Evolutionary conservation across 2,329 filamentous ascomycete genomes (phyloP).

Genomic region (Phyllosticta citribraziliensis): DNA sequence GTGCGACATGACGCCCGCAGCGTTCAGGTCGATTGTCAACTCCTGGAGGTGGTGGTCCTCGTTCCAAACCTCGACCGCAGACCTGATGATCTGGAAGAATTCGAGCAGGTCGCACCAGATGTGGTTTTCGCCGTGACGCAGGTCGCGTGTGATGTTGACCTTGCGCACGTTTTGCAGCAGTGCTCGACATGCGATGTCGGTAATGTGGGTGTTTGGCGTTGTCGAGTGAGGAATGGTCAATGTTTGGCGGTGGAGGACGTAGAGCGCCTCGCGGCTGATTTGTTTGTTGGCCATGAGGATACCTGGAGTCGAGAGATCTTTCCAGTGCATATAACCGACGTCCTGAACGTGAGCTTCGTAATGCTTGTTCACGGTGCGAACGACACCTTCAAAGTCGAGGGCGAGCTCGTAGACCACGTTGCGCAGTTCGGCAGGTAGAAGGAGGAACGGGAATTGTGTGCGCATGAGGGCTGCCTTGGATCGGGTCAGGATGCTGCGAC

Average conservation of each 20-base stretch:
- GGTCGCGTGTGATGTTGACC: conserved; percentile 6
- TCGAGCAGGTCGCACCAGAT: conserved; percentile 8
- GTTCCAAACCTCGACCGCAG: conserved; percentile 1
- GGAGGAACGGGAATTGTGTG: conserved; percentile 5
- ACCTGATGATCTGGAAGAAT: conserved; percentile 7
- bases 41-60: conserved; percentile 6
- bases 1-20: neutral
- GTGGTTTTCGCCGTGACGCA: conserved; percentile 7
- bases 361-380: conserved; percentile 1
- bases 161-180: conserved; percentile 6
- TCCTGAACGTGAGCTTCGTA: conserved; percentile 7
- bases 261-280: neutral
- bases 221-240: conserved; percentile 3
- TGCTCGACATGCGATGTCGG: neutral
- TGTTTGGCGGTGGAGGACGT: conserved; percentile 7
- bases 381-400: conserved; percentile 9
- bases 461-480: conserved; percentile 4
- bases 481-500: conserved; percentile 1
- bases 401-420: conserved; percentile 4
- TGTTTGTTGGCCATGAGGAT: conserved; percentile 6
- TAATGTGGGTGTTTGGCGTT: conserved; percentile 1
- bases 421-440: conserved; percentile 9
- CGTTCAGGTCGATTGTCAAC: conserved; percentile 5
- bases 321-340: neutral
- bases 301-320: neutral